phyloP scores from a whole-genome alignment of 192 early-diverging fungal genomes.

The Coemansia sp. region DNA sequence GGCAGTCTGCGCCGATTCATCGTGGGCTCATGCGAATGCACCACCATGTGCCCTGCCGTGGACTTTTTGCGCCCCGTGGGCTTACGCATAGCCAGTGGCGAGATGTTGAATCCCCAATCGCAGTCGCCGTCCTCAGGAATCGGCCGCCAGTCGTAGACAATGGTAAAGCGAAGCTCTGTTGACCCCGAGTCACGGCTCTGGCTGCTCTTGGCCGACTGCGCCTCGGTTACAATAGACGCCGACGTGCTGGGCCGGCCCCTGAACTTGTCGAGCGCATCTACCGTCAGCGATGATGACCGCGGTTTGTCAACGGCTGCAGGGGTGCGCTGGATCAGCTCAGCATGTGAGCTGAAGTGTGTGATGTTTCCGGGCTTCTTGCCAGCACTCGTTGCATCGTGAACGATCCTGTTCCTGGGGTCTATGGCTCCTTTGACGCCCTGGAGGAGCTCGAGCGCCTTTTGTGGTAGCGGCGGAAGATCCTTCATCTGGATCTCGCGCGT shows the following conservation, averaged over 20 bases:
- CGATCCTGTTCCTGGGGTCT: not conserved
- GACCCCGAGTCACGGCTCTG: constrained; percentile 30
- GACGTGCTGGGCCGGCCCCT: constrained; percentile 21
- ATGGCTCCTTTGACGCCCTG: constrained; percentile 6
- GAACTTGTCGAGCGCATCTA: constrained; percentile 15
- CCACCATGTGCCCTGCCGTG: constrained; percentile 22
- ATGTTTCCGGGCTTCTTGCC: constrained; percentile 21
- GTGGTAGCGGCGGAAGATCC: constrained; percentile 51
- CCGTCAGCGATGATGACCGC: constrained; percentile 41
- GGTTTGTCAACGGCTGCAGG: constrained; percentile 36
- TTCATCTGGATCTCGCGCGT: constrained; percentile 51
- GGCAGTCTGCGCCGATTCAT: constrained; percentile 42
- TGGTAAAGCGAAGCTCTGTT: constrained; percentile 17
- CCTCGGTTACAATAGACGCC: constrained; percentile 13
- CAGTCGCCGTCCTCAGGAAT: constrained; percentile 26
- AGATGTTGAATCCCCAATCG: constrained; percentile 47
- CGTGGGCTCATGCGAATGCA: constrained; percentile 45
- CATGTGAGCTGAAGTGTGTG: constrained; percentile 46
- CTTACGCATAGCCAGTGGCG: constrained; percentile 35
- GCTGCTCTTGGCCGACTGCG: constrained; percentile 11
- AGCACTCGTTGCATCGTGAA: constrained; percentile 6
- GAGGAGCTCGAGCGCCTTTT: constrained; percentile 36
- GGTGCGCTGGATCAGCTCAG: constrained; percentile 40
- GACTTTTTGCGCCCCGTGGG: constrained; percentile 35
- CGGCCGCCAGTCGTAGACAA: constrained; percentile 37